Conservation (phyloP, 192 early-diverging fungal species). For the Coemansia sp. region DNA sequence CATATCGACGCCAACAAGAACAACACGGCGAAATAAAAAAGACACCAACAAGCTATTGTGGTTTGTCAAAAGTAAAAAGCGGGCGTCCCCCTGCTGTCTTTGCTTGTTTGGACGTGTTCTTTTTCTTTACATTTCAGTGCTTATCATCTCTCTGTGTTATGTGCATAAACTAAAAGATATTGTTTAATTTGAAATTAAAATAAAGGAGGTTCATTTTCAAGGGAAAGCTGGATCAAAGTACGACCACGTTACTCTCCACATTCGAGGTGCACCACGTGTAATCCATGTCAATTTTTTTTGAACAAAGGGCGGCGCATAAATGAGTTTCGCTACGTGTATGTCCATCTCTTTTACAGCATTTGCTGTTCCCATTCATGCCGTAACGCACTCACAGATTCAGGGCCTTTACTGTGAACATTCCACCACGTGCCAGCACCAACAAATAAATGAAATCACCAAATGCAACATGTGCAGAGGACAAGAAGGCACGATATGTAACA, state of each 20-base stretch:
- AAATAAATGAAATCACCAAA: not conserved
- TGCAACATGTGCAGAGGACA: not conserved
- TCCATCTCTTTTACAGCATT: too few species aligned
- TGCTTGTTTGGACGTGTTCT: not conserved
- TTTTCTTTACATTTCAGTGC: not conserved
- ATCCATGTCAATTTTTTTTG: not conserved
- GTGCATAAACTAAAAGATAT: not conserved
- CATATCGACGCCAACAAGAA: conserved; percentile 31
- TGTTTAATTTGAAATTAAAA: not conserved
- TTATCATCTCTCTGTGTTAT: not conserved
- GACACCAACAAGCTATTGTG: too few species aligned
- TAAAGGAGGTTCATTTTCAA: not conserved
- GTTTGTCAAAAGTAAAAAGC: not conserved
- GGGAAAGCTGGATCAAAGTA: not conserved
- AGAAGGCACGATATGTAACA: too few species aligned
- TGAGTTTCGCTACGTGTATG: too few species aligned
- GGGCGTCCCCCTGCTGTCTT: conserved; percentile 25
- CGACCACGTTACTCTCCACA: not conserved
- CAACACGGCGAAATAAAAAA: conserved; percentile 7
- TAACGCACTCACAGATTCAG: not conserved
- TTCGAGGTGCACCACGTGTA: not conserved
- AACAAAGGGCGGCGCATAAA: not conserved
- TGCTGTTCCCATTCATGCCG: too few species aligned
- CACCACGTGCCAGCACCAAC: not conserved
- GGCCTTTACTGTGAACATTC: not conserved